Percentiles rank a stretch among this genome's conserved stretches.
Evolutionary conservation across 176 grass and related monocot genomes (phyloP).

Genomic region (Elymus sibiricus): DNA sequence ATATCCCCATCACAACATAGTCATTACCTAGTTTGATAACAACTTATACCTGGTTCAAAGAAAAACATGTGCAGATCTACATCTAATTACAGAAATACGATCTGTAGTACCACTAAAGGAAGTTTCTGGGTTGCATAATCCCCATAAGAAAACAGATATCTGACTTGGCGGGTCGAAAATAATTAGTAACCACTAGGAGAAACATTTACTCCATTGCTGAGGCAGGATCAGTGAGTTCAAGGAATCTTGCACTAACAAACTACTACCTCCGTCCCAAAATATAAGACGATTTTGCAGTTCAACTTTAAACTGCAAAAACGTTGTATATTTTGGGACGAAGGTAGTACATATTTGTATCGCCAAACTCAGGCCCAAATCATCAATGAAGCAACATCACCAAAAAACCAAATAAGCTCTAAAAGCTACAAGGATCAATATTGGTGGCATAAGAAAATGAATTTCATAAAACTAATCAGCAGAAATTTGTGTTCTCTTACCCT

Average conservation of each 20-base stretch:
- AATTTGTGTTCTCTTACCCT: conserved; percentile 50
- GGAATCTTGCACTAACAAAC: background rate
- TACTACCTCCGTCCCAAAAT: no score
- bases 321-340: no score
- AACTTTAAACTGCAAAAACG: no score
- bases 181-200: background rate
- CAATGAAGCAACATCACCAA: background rate
- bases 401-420: background rate
- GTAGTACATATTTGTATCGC: conserved; percentile 13
- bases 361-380: background rate
- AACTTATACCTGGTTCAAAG: background rate
- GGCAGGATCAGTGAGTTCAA: background rate
- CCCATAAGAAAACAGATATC: background rate
- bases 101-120: background rate
- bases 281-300: no score
- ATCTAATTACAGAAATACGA: background rate
- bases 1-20: background rate
- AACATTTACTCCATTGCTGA: background rate
- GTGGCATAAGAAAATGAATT: background rate
- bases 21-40: background rate
- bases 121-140: background rate
- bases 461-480: conserved; percentile 10
- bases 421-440: background rate
- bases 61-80: background rate
- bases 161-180: background rate